Percentiles rank a stretch among this genome's conserved stretches.
These are phyloP conservation scores for Aplosporella prunicola DNA, from an alignment of 2,329 filamentous ascomycete genomes.

Conservation along the genomic window DNA sequence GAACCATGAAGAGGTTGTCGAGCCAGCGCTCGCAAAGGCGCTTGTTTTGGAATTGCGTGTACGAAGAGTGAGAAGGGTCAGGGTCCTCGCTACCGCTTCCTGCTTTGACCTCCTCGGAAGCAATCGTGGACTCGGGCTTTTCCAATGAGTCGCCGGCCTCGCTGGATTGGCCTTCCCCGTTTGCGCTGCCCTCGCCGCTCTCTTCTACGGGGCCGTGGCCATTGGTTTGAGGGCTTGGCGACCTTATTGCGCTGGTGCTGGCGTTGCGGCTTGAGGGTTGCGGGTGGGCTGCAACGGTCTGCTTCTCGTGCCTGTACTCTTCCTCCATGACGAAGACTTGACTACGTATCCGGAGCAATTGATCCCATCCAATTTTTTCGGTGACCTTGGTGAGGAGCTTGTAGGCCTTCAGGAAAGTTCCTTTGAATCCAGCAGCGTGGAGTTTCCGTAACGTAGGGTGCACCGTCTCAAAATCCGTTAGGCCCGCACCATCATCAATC, in stretches of 20 bases:
- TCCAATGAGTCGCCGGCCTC: conserved; percentile 47
- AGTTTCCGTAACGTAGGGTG: conserved; percentile 79
- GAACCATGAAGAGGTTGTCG: conserved; percentile 97
- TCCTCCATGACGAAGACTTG: conserved; percentile 99
- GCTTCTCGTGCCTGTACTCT: conserved; percentile 86
- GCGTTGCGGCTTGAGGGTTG: conserved; percentile 53
- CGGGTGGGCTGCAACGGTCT: conserved; percentile 38
- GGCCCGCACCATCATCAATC: conserved; percentile 78
- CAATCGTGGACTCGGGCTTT: conserved; percentile 69
- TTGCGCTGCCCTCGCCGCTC: conserved; percentile 21
- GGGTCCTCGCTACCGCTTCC: conserved; percentile 60
- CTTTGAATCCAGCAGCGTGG: conserved; percentile 81
- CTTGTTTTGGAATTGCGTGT: conserved; percentile 93
- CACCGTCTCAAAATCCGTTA: conserved; percentile 72
- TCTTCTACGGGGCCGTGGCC: conserved; percentile 32
- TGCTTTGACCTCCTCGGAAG: conserved; percentile 66
- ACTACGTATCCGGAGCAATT: conserved; percentile 85
- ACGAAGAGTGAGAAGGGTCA: conserved; percentile 58
- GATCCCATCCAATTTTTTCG: conserved; percentile 94
- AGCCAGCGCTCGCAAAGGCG: conserved; percentile 95
- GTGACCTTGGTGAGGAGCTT: conserved; percentile 91
- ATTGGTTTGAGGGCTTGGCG: conserved; percentile 44
- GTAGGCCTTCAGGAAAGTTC: conserved; percentile 93
- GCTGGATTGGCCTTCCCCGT: conserved; percentile 20
- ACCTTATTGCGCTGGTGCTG: conserved; percentile 68